Evolutionary conservation across 805 yeast species (phyloP), one percentile per base, ranked within the genome.

Genomic region (Candida germanica): DNA sequence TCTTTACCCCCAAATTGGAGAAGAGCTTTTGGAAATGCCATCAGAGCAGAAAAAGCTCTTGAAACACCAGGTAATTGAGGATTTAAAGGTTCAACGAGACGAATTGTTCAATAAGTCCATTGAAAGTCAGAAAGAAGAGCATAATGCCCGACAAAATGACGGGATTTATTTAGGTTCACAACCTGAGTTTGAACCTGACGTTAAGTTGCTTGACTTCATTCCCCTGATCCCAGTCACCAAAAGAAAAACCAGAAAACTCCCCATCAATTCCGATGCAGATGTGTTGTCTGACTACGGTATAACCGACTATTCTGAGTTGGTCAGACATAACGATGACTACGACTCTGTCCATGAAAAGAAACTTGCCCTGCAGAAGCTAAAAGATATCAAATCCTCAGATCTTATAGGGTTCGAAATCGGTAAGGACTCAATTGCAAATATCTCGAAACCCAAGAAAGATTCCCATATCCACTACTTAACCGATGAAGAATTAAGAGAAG

Each of bases 281-380:
- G 51, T 64, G 20, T 45, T 65, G 17, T 62, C 60, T 23, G 72
- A 67, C 34, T 67, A 67, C 43, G 72, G 72, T 1, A 36, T 67
- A 11, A 54, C 45, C 3, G 51, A 54, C 39, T 63, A 61, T 40
- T 31, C 43, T 6, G 56, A 60, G 9, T 55, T 64, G 1, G 51
- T 56, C 2, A 53, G 51, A 22, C 35, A 44, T 4, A 42, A 48
- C 14, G 49, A 52, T 22, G 68, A 64, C 43, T 59, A 59, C 42
- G 53, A 58, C 39, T 55, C 39, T 24, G 8, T 53, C 3, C 46
- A 50, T 28, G 33, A 43, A 21, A 18, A 44, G 19, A 56, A 49
- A 29, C 42, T 45, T 30, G 43, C 31, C 11, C 36, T 39, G 13
- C 41, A 50, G 9, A 44, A 46, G n/a, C 20, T 62, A 15, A 53